A percentile compares a stretch with the other conserved stretches of the same genome.
Evolutionary conservation across 1,139 yeast genomes (phyloP).

Genomic region (Taiozyma sp.): DNA sequence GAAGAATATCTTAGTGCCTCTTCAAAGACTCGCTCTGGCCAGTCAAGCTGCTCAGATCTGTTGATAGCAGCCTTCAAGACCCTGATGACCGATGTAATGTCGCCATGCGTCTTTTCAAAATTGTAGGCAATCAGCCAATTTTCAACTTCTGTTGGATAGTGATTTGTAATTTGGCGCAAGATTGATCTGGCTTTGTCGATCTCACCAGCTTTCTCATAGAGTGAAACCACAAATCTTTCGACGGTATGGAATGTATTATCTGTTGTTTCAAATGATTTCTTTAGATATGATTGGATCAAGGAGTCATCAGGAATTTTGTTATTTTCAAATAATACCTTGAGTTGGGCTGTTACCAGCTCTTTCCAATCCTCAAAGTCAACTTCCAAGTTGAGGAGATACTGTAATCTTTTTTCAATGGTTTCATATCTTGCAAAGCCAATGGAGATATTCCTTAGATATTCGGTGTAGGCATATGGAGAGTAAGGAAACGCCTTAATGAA

Average conservation of each 20-base stretch:
- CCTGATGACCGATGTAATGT: slow-evolving; percentile 20
- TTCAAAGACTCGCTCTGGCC: slow-evolving; percentile 46
- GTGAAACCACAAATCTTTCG: slow-evolving; percentile 34
- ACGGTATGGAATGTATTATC: slow-evolving; percentile 38
- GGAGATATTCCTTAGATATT: slow-evolving; percentile 4
- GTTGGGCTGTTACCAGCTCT: background rate
- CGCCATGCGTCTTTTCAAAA: slow-evolving; percentile 32
- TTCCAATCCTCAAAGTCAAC: slow-evolving; percentile 7
- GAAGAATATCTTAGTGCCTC: slow-evolving; percentile 40
- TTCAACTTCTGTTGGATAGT: slow-evolving; percentile 33
- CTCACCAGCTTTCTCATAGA: slow-evolving; percentile 28
- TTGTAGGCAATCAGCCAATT: slow-evolving; percentile 44
- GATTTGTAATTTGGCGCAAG: slow-evolving; percentile 27
- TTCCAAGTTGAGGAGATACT: background rate
- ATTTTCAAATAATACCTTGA: background rate
- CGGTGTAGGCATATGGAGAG: slow-evolving; percentile 3
- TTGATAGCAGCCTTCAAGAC: slow-evolving; percentile 33
- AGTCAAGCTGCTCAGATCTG: slow-evolving; percentile 33
- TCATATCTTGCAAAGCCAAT: background rate
- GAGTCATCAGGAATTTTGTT: background rate
- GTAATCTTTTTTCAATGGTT: background rate
- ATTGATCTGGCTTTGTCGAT: slow-evolving; percentile 27
- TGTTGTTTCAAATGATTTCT: slow-evolving; percentile 26
- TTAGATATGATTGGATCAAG: slow-evolving; percentile 11
- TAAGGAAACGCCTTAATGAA: slow-evolving; percentile 5